These are phyloP conservation scores for Emmonsia crescens DNA, from an alignment of 2,329 filamentous ascomycete species.

Conservation along the genomic window DNA sequence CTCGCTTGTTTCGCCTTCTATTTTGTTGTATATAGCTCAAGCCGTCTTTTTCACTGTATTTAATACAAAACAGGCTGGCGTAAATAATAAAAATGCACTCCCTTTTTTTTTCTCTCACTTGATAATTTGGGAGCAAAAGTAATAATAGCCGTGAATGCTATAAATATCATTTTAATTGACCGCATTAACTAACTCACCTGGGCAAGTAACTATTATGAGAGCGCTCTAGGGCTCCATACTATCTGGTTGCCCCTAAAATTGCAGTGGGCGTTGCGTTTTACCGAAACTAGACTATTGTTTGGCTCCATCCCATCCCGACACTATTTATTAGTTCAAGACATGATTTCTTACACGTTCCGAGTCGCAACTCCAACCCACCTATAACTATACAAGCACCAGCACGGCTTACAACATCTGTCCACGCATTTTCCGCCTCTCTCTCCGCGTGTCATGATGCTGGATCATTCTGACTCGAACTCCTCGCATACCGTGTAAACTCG, in stretches of 20 bases:
- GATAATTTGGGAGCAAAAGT: not conserved
- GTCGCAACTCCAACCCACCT: not conserved
- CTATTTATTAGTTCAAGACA: not conserved
- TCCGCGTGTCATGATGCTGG: slow-evolving; percentile 2
- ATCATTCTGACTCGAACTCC: not conserved
- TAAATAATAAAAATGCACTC: not conserved
- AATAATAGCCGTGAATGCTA: not conserved
- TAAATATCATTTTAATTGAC: not conserved
- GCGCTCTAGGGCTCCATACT: no score
- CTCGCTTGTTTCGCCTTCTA: not conserved
- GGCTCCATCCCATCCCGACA: not conserved
- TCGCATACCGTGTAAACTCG: not conserved
- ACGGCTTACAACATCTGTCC: not conserved
- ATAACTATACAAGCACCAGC: not conserved
- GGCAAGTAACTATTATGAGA: not conserved
- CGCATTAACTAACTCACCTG: not conserved
- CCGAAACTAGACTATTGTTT: not conserved
- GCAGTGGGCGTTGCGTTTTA: not conserved
- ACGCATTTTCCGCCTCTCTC: not conserved
- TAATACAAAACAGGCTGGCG: not conserved
- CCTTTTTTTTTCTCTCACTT: not conserved
- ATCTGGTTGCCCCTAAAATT: not conserved
- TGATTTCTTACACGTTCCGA: not conserved
- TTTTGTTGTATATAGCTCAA: not conserved
- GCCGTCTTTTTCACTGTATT: not conserved